Evolutionary conservation across 768 basidiomycete genomes (phyloP).

Genomic region (Mycena olivaceomarginata): DNA sequence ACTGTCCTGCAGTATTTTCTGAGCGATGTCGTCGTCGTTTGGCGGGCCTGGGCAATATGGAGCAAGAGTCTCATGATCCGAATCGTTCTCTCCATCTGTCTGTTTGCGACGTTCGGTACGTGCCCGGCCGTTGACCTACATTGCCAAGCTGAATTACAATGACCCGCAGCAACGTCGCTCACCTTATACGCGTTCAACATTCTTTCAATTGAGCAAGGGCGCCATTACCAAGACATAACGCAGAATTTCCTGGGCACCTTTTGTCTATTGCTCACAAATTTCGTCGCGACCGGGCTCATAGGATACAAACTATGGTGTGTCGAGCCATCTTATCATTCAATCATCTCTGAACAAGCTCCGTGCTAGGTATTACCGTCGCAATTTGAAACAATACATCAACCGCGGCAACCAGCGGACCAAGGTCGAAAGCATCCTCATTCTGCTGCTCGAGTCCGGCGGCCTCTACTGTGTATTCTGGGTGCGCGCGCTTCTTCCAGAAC

Average conservation of each 20-base stretch:
- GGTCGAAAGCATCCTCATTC: conserved; percentile 41
- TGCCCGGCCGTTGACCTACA: not conserved
- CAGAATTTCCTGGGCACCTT: conserved; percentile 43
- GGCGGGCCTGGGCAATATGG: conserved; percentile 46
- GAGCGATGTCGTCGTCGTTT: conserved; percentile 45
- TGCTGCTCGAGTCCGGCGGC: conserved; percentile 42
- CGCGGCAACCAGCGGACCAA: conserved; percentile 25
- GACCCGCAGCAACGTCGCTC: conserved; percentile 30
- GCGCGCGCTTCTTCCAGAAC: not conserved
- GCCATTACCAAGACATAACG: not conserved
- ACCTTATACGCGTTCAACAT: conserved; percentile 38
- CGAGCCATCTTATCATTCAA: no score
- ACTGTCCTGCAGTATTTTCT: conserved; percentile 33
- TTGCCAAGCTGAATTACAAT: not conserved
- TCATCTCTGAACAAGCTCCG: not conserved
- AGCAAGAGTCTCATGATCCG: conserved; percentile 17
- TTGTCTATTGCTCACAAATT: conserved; percentile 41
- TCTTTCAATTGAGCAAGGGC: conserved; percentile 31
- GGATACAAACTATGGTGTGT: conserved; percentile 42
- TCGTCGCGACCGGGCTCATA: conserved; percentile 39
- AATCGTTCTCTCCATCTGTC: conserved; percentile 22
- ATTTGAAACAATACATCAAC: conserved; percentile 41
- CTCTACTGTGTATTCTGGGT: conserved; percentile 46
- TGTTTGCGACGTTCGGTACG: conserved; percentile 37
- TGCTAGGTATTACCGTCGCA: conserved; percentile 42